Percentiles rank a stretch among this genome's conserved stretches.
Conservation (phyloP, 257 asterid species). For the Datura wrightii region DNA sequence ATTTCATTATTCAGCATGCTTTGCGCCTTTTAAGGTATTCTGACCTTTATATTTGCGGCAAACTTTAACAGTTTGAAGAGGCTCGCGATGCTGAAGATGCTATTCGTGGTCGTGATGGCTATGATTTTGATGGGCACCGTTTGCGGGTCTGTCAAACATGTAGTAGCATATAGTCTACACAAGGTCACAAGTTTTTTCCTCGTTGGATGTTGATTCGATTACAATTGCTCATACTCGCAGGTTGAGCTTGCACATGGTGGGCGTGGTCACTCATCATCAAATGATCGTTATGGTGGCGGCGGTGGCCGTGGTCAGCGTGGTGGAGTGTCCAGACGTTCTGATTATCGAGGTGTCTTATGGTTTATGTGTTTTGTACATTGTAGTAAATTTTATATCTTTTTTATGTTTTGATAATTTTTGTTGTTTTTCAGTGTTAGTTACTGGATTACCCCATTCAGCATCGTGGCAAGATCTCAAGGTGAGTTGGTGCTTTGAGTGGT, state of each 20-base stretch:
- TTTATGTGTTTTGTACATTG: slow-evolving; percentile 7
- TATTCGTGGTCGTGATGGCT: slow-evolving; percentile 99
- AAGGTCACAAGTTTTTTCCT: neutral
- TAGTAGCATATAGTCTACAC: neutral
- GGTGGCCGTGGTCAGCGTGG: slow-evolving; percentile 87
- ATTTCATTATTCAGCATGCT: neutral
- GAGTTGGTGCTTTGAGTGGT: slow-evolving; percentile 32
- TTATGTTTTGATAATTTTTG: slow-evolving; percentile 28
- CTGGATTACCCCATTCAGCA: slow-evolving; percentile 91
- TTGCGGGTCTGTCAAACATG: slow-evolving; percentile 67
- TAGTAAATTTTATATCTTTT: neutral
- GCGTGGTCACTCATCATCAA: slow-evolving; percentile 78
- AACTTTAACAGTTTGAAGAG: slow-evolving; percentile 76
- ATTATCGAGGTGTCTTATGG: slow-evolving; percentile 66
- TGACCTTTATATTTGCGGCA: slow-evolving; percentile 8
- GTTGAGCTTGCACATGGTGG: slow-evolving; percentile 99
- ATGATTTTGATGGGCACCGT: slow-evolving; percentile 95
- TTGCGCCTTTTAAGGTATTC: neutral
- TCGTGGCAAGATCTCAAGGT: slow-evolving; percentile 99
- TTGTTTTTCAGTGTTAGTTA: slow-evolving; percentile 66
- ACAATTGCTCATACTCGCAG: slow-evolving; percentile 44
- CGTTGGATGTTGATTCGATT: slow-evolving; percentile 18
- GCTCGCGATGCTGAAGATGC: slow-evolving; percentile 99
- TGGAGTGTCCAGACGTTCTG: slow-evolving; percentile 94
- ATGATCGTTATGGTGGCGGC: slow-evolving; percentile 65